Evolutionary conservation across 345 rosid genomes (phyloP), one percentile per base, ranked within the genome.

Genomic region (Populus pruinosa): DNA sequence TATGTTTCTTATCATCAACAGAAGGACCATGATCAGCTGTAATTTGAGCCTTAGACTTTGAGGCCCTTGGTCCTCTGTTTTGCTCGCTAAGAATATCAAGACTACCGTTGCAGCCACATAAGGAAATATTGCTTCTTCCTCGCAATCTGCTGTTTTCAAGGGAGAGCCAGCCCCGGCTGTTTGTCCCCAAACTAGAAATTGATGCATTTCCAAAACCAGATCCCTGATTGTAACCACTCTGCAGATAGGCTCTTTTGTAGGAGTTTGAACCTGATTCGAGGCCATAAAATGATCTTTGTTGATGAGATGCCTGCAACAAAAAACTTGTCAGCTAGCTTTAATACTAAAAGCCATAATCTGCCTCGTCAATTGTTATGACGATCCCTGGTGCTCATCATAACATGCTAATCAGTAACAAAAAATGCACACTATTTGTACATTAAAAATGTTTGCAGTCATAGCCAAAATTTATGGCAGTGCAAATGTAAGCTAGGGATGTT

Each of bases 61-160:
- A 87, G 77, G 96, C 98, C 76, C 98, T 89, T 64, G 98, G 98
- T 78, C 98, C 98, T 53, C 94, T 83, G 87, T 93, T 93, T 88
- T 90, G 96, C 87, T 93, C 98, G 56, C 81, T 87, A 56, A 90
- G 89, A 77, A 91, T 90, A 83, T 90, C 96, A 83, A 86, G 87
- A 70, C 69, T 83, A 78, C 93, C 87, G 77, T 86, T 87, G 78
- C 91, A 93, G 70, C 93, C 91, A 83, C 90, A 89, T 2, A 86
- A 50, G 29, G 92, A 74, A 13, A 74, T 87, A 83, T 67, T 78
- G 31, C 83, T 89, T 80, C 92, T 93, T 70, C 92, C 93, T 77
- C 86, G 88, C 70, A 83, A 86, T 84, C 87, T 85, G 75, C 81
- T 86, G 76, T 77, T 88, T 76, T 93, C 96, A 73, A 85, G 76